A percentile compares a stretch with the other conserved stretches of the same genome.
Conservation (phyloP, 2,329 filamentous ascomycete species). For the Beauveria brongniartii region DNA sequence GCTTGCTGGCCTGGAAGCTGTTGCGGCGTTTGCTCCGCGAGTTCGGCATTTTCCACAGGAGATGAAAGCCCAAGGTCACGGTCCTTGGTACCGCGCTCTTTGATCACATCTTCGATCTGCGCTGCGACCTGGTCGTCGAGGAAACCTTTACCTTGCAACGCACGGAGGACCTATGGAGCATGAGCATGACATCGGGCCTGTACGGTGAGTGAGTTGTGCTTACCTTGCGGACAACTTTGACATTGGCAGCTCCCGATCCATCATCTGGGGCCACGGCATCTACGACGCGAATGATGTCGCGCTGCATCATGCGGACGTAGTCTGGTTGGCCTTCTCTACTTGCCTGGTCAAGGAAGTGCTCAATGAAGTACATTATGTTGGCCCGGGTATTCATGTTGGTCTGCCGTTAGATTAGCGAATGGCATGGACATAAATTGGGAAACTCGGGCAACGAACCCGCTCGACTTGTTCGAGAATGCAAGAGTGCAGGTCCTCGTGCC, state of each 20-base stretch:
- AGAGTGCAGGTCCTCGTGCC: constrained; percentile 94
- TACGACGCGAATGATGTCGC: constrained; percentile 84
- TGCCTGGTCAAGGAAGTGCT: constrained; percentile 84
- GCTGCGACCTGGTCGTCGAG: constrained; percentile 65
- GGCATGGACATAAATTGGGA: background rate
- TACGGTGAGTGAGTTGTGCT: constrained; percentile 17
- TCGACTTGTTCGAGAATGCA: constrained; percentile 96
- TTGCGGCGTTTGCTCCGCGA: constrained; percentile 33
- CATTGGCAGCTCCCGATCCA: constrained; percentile 82
- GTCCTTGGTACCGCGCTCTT: constrained; percentile 62
- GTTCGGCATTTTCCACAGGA: constrained; percentile 35
- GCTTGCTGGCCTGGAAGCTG: constrained; percentile 31
- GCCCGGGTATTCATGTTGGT: constrained; percentile 95
- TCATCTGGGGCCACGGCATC: constrained; percentile 85
- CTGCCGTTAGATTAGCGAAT: constrained; percentile 28
- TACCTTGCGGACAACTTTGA: constrained; percentile 83
- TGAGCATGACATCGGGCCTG: background rate
- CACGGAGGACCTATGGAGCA: constrained; percentile 52
- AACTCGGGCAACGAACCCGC: constrained; percentile 43
- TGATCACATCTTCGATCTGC: constrained; percentile 78
- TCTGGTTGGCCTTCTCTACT: constrained; percentile 66
- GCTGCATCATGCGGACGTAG: constrained; percentile 90
- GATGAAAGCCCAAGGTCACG: constrained; percentile 47
- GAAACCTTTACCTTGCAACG: constrained; percentile 62
- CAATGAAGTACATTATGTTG: constrained; percentile 99